Conservation (phyloP, 2,329 filamentous ascomycete species). For the Xylariales sp. region DNA sequence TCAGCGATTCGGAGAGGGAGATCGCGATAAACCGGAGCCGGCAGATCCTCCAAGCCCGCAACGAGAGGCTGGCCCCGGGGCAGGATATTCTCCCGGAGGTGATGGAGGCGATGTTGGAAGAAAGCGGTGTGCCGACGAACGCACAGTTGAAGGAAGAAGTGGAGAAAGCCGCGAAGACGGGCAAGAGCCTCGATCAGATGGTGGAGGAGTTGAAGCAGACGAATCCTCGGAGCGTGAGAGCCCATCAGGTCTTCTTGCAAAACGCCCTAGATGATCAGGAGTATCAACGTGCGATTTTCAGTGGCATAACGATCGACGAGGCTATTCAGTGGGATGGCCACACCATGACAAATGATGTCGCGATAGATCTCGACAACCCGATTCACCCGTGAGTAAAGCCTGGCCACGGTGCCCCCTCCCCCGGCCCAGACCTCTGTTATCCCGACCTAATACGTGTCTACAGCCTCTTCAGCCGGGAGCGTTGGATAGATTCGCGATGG, state of each 20-base stretch:
- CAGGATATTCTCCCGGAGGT: conserved; percentile 37
- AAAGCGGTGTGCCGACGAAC: conserved; percentile 25
- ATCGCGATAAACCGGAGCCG: conserved; percentile 17
- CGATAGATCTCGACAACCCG: conserved; percentile 32
- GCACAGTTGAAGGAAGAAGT: conserved; percentile 30
- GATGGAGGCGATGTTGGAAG: conserved; percentile 34
- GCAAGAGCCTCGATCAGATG: conserved; percentile 38
- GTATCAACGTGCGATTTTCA: conserved; percentile 44
- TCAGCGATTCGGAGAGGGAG: conserved; percentile 29
- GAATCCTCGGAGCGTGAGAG: conserved; percentile 1
- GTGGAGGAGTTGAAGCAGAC: conserved; percentile 22
- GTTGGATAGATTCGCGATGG: conserved; percentile 29
- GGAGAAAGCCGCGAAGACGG: not conserved
- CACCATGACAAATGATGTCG: conserved; percentile 38
- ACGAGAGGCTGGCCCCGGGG: not conserved
- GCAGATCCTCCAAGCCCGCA: not conserved
- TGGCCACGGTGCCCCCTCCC: not conserved
- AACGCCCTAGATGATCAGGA: conserved; percentile 44
- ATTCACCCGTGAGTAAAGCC: conserved; percentile 44
- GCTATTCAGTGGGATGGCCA: conserved; percentile 38
- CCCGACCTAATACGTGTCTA: not conserved
- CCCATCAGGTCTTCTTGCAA: conserved; percentile 39
- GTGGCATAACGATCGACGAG: conserved; percentile 48
- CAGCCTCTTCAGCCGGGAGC: conserved; percentile 38
- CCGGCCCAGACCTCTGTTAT: conserved; percentile 1